Evolutionary conservation across 495 filamentous ascomycete species (phyloP), one percentile per base, ranked within the genome.

Genomic region (Trypethelium eluteriae): DNA sequence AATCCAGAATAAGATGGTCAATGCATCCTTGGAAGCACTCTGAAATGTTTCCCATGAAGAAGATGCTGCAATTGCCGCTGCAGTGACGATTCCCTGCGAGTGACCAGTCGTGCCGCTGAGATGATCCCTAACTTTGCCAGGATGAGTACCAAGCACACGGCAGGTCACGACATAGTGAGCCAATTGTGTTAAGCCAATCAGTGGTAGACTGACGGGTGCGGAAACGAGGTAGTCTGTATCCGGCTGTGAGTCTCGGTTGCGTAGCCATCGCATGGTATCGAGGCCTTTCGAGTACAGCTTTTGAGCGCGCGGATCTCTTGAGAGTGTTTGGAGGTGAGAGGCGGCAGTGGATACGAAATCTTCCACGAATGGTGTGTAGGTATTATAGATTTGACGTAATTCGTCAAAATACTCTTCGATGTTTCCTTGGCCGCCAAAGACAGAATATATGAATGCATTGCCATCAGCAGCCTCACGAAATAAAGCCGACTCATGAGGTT

Each of bases 391-490:
- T 76, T 93, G 88, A 46, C 93, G 86, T 49, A 99, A 84, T 78
- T 99, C 95, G 65, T 97, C 93, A 74, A 98, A 99, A 78, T 98
- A 99, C 76, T 98, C 95, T 76, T 98, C 92, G 67, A 98, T 97
- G 76, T 98, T 99, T 64, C 95, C 95, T 75, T 99, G 95, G n/a
- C 95, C 95, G 57, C 95, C 95, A 69, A 97, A 97, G 66, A 99
- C 90, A 62, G 86, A 90, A 80, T 96, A 98, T 50, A 98, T 81
- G 65, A 80, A 85, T 6, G 91, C 93, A 41, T 82, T 82, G 47
- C 83, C 85, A 53, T 97, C 93, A 2, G 85, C 86, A 3, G 91
- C 92, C 32, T 92, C 92, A 25, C 95, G 86, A 74, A 97, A 86
- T 35, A 99, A 84, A 14, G 94, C 94, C 39, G 95, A 98, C 71